phyloP scores from a whole-genome alignment of 768 basidiomycete genomes.

The Cystobasidiopsis lactophilus region DNA sequence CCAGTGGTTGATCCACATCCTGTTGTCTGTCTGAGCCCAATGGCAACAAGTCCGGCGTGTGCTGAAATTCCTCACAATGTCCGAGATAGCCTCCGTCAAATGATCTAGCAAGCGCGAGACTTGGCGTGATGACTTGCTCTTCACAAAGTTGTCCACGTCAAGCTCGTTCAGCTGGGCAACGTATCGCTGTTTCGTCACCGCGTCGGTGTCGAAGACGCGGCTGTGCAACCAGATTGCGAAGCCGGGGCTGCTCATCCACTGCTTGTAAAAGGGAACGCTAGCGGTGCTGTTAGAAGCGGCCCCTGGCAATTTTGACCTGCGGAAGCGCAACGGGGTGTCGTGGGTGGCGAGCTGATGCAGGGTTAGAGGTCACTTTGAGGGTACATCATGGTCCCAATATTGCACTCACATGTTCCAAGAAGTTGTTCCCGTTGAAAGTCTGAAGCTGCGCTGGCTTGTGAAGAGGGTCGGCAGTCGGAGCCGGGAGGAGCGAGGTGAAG shows the following conservation, averaged over 20 bases:
- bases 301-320: slow-evolving; percentile 2
- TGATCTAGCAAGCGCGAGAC: too few species aligned
- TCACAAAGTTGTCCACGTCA: too few species aligned
- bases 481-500: slow-evolving; percentile 61
- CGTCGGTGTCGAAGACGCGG: background rate
- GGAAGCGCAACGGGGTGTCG: slow-evolving; percentile 7
- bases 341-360: slow-evolving; percentile 3
- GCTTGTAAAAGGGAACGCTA: slow-evolving; percentile 6
- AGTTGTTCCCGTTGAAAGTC: slow-evolving; percentile 4
- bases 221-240: slow-evolving; percentile 5
- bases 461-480: background rate
- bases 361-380: too few species aligned
- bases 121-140: too few species aligned
- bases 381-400: too few species aligned
- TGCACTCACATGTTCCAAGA: background rate
- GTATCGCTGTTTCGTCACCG: background rate
- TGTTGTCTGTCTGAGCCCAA: too few species aligned
- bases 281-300: background rate
- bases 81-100: too few species aligned
- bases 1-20: too few species aligned
- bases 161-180: background rate
- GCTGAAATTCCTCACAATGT: too few species aligned
- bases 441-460: background rate
- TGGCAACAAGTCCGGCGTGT: too few species aligned
- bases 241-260: slow-evolving; percentile 2